Evolutionary conservation across 306 rosid genomes (phyloP).

Genomic region (Cajanus cajan): DNA sequence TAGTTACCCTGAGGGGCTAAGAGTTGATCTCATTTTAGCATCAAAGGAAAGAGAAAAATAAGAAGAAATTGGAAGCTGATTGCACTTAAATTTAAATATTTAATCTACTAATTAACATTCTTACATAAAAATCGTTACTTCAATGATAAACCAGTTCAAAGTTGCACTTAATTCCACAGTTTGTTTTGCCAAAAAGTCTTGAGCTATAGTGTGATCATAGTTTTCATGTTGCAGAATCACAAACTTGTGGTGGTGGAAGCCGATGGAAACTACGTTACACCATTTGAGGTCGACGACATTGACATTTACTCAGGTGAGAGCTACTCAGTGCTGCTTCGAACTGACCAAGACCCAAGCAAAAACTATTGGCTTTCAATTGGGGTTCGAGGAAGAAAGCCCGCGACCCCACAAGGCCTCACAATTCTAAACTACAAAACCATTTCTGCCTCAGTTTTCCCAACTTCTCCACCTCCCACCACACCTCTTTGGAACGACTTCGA

Average conservation of each 20-base stretch:
- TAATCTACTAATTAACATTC: too few relatives aligned
- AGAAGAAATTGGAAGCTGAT: too few relatives aligned
- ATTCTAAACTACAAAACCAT: conserved; percentile 58
- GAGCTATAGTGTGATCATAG: neutral
- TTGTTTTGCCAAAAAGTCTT: too few relatives aligned
- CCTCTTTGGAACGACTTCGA: conserved; percentile 64
- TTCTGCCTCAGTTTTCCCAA: conserved; percentile 56
- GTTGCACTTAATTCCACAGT: too few relatives aligned
- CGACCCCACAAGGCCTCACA: conserved; percentile 57
- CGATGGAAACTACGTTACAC: conserved; percentile 75
- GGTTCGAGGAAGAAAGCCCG: conserved; percentile 62
- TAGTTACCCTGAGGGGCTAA: too few relatives aligned
- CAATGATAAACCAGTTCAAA: too few relatives aligned
- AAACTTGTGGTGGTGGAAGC: conserved; percentile 78
- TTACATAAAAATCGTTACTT: too few relatives aligned
- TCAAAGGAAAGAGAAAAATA: too few relatives aligned
- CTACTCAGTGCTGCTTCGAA: conserved; percentile 68
- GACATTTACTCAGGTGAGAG: conserved; percentile 87
- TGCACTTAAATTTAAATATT: too few relatives aligned
- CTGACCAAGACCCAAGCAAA: conserved; percentile 64
- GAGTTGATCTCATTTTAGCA: too few relatives aligned
- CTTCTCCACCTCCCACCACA: conserved; percentile 59
- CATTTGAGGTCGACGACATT: conserved; percentile 56
- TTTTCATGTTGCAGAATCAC: conserved; percentile 37
- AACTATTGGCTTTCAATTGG: conserved; percentile 81